Evolutionary conservation across 192 early-diverging fungal species (phyloP), one percentile per base, ranked within the genome.

Genomic region (Podila horticola): DNA sequence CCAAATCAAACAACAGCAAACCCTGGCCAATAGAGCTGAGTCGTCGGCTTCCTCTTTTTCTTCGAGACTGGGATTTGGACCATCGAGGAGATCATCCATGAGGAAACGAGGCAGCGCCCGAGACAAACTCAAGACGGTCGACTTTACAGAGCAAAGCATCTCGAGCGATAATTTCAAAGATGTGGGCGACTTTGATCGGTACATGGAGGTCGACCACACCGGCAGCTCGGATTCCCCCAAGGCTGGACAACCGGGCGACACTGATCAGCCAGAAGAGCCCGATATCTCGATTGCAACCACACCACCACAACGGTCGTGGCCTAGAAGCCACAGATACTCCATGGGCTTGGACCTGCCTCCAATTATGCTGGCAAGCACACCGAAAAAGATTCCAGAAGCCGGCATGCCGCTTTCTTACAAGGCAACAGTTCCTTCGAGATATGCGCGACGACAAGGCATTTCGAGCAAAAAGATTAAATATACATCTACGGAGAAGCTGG

Each of bases 361-460:
- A 13, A 67, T 77, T 62, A 26, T 57, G 17, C 22, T 71, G 1
- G 69, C 61, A 55, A 34, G 24, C 1, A 62, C 76, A 4, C 76
- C 76, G 17, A 51, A 13, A 17, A 79, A 63, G 66, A 72, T 64
- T 19, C 76, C 76, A 2, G 76, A 79, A 29, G 76, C 76, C 28
- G 76, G 76, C 5, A 66, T 72, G 70, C 76, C 76, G 1, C 15
- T 33, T 5, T 64, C 76, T 4, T 33, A 59, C 24, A 70, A 69
- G 12, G 41, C 59, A 0, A 45, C 19, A 60, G 5, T 52, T 49
- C 5, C 19, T 68, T 9, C 12, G 17, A 15, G 13, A 20, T 33
- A 30, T 30, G 9, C 30, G 7, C 30, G 66, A 51, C 19, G 67
- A n/a, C 60, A 41, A 19, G n/a, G 5, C 13, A 19, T 0, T n/a